A percentile compares a stretch with the other conserved stretches of the same genome.
phyloP scores from a whole-genome alignment of 495 filamentous ascomycete species.

The Cryomyces antarcticus region DNA sequence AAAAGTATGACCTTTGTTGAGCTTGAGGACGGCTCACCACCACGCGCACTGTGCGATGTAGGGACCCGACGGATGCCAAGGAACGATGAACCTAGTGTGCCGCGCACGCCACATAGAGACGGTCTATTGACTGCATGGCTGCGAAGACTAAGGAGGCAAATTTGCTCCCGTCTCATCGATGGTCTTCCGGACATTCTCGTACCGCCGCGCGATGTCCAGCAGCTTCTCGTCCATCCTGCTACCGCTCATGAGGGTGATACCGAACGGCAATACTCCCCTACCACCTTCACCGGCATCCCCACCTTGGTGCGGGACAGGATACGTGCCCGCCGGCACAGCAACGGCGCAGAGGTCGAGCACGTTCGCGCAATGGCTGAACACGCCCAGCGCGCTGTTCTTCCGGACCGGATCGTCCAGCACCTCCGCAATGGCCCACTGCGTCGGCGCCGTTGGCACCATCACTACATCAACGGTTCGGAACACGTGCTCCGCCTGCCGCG shows the following conservation, averaged over 20 bases:
- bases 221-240: conserved; percentile 34
- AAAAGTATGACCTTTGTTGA: too few relatives aligned
- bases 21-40: too few relatives aligned
- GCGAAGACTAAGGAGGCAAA: too few relatives aligned
- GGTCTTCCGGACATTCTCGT: conserved; percentile 17
- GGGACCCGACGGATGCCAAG: too few relatives aligned
- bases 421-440: conserved; percentile 35
- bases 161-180: too few relatives aligned
- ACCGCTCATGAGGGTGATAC: conserved; percentile 38
- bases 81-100: too few relatives aligned
- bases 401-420: conserved; percentile 33
- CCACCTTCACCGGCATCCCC: conserved; percentile 7
- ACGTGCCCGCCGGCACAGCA: conserved; percentile 33
- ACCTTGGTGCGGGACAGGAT: conserved; percentile 10
- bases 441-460: conserved; percentile 39
- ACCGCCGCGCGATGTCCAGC: conserved; percentile 31
- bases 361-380: conserved; percentile 44
- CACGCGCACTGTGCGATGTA: too few relatives aligned
- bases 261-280: conserved; percentile 32
- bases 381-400: conserved; percentile 34
- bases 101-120: too few relatives aligned
- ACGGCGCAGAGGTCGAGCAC: conserved; percentile 44
- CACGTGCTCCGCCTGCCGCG: conserved; percentile 21
- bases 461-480: conserved; percentile 26
- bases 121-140: too few relatives aligned